A percentile compares a stretch with the other conserved stretches of the same genome.
phyloP scores from a whole-genome alignment of 2,329 filamentous ascomycete species.

The Waltergamsia citrina region DNA sequence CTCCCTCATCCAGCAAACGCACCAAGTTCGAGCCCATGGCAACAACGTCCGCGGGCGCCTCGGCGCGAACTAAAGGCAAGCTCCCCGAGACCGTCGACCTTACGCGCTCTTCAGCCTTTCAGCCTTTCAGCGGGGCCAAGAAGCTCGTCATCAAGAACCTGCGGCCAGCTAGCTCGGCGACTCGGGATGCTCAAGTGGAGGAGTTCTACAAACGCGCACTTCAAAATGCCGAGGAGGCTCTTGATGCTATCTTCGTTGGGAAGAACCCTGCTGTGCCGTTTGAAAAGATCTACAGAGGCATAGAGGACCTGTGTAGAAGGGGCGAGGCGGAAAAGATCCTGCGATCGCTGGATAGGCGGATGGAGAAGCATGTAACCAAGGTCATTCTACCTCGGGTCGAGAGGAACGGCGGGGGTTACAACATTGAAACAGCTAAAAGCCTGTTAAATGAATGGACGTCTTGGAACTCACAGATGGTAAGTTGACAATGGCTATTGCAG shows the following conservation, averaged over 20 bases:
- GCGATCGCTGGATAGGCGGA: conserved; percentile 53
- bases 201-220: conserved; percentile 72
- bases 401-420: conserved; percentile 36
- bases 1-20: conserved; percentile 17
- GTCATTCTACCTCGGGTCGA: conserved; percentile 47
- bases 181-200: conserved; percentile 50
- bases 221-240: conserved; percentile 62
- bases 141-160: conserved; percentile 94
- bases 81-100: conserved; percentile 25
- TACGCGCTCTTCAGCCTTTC: conserved; percentile 42
- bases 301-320: conserved; percentile 84
- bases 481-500: conserved; percentile 13
- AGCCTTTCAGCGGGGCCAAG: conserved; percentile 67
- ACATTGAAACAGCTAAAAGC: conserved; percentile 53
- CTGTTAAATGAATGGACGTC: conserved; percentile 55
- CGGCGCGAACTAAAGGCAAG: conserved; percentile 19
- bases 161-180: conserved; percentile 41
- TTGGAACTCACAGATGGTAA: conserved; percentile 72
- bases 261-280: conserved; percentile 60
- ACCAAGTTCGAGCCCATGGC: conserved; percentile 11
- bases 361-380: conserved; percentile 57
- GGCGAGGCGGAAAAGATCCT: conserved; percentile 62
- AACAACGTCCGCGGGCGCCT: background rate
- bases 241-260: conserved; percentile 64
- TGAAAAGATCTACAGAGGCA: conserved; percentile 80